These are phyloP conservation scores for Centaurea solstitialis DNA, from an alignment of 129 eudicot genomes.

Conservation along the genomic window DNA sequence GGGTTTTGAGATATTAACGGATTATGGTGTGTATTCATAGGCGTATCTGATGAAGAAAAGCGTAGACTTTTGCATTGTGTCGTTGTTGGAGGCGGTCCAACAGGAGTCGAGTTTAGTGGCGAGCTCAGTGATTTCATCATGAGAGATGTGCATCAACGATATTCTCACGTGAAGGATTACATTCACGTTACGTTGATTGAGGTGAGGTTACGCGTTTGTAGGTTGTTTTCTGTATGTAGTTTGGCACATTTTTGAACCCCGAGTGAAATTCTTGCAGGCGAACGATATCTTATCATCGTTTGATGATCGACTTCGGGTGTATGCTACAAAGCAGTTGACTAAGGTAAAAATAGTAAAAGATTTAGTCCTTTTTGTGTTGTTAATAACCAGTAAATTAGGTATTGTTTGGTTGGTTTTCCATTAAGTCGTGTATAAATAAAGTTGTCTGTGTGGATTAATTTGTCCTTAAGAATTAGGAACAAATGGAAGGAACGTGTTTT, in stretches of 20 bases:
- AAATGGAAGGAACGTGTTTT: too few species aligned
- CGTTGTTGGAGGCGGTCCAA: constrained; percentile 98
- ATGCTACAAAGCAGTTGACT: constrained; percentile 78
- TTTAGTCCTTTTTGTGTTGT: background rate
- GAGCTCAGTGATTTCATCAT: constrained; percentile 94
- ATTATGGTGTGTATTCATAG: constrained; percentile 28
- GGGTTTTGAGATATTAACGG: background rate
- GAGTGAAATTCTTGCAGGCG: constrained; percentile 51
- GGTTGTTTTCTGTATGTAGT: constrained; percentile 8
- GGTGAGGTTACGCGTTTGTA: constrained; percentile 45
- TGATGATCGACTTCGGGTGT: constrained; percentile 86
- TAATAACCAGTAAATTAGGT: too few species aligned
- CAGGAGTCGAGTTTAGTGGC: constrained; percentile 98
- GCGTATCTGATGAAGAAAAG: constrained; percentile 84
- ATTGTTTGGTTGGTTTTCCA: too few species aligned
- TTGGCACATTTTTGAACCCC: background rate
- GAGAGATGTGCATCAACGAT: constrained; percentile 87
- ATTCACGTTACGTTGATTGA: constrained; percentile 90
- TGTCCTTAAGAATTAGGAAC: too few species aligned
- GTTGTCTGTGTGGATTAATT: too few species aligned
- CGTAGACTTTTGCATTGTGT: constrained; percentile 90
- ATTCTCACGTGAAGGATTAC: constrained; percentile 87
- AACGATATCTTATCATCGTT: constrained; percentile 91
- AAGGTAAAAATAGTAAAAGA: constrained; percentile 53
- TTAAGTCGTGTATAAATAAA: too few species aligned